Evolutionary conservation across 2,329 filamentous ascomycete species (phyloP).

Genomic region (Fusarium oligoseptatum): DNA sequence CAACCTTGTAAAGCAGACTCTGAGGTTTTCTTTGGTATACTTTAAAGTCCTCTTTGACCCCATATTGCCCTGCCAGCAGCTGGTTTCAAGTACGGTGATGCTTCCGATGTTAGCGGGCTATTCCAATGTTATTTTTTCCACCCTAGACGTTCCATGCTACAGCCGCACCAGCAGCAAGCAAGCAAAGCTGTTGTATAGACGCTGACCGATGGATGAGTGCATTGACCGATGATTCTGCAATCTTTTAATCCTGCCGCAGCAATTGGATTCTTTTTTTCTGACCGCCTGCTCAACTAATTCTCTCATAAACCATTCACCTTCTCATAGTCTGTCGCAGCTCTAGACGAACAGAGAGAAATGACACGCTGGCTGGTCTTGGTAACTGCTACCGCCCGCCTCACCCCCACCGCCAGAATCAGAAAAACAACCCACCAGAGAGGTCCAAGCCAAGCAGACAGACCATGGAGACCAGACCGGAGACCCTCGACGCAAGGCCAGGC

Average conservation of each 20-base stretch:
- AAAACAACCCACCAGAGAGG: slow-evolving; percentile 11
- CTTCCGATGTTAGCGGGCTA: neutral
- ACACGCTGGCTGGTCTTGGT: slow-evolving; percentile 35
- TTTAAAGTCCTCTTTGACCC: neutral
- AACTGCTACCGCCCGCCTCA: slow-evolving; percentile 23
- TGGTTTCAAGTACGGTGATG: neutral
- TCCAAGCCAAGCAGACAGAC: slow-evolving; percentile 26
- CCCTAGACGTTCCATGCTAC: slow-evolving; percentile 21
- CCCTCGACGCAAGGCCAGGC: neutral
- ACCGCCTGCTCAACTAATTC: neutral
- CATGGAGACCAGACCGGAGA: neutral
- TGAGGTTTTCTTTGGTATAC: neutral
- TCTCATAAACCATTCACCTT: slow-evolving; percentile 13
- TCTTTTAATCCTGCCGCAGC: neutral
- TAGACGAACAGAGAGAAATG: slow-evolving; percentile 10
- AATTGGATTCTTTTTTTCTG: neutral
- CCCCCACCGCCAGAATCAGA: slow-evolving; percentile 17
- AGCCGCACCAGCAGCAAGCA: slow-evolving; percentile 39
- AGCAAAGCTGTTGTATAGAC: neutral
- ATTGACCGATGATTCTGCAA: neutral
- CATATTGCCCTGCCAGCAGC: neutral
- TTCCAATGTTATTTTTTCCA: slow-evolving; percentile 14
- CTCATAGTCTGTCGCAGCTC: slow-evolving; percentile 18
- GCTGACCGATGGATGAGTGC: neutral
- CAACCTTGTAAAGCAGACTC: neutral